phyloP scores from a whole-genome alignment of 805 yeast species.

The Candida oleophila region DNA sequence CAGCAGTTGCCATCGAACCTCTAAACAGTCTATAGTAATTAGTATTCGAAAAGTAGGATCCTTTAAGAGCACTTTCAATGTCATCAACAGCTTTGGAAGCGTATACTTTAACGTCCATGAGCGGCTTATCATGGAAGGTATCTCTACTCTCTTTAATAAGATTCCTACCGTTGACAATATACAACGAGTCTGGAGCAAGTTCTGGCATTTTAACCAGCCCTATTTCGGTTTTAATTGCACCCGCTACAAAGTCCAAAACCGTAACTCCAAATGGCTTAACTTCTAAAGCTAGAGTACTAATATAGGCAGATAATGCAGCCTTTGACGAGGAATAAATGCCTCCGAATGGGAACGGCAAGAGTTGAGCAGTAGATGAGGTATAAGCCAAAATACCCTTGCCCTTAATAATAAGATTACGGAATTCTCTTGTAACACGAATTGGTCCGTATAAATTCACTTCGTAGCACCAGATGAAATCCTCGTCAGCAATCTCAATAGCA shows the following conservation, averaged over 20 bases:
- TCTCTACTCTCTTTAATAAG: not conserved
- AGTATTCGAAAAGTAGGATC: conserved; percentile 6
- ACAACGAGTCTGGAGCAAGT: not conserved
- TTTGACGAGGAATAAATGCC: conserved; percentile 36
- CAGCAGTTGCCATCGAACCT: not conserved
- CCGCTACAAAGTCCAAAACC: conserved; percentile 17
- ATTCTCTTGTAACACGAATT: conserved; percentile 31
- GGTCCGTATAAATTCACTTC: conserved; percentile 42
- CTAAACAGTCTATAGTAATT: not conserved
- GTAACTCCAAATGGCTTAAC: conserved; percentile 18
- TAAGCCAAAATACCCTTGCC: conserved; percentile 36
- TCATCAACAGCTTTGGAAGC: conserved; percentile 23
- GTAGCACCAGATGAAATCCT: too few species aligned
- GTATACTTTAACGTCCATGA: conserved; percentile 18
- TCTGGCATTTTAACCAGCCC: not conserved
- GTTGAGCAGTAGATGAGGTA: conserved; percentile 35
- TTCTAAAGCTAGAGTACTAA: conserved; percentile 14
- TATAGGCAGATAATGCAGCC: conserved; percentile 17
- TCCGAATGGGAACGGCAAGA: conserved; percentile 31
- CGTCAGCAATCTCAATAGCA: too few species aligned
- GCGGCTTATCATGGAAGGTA: not conserved
- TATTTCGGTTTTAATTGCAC: conserved; percentile 17
- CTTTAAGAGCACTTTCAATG: conserved; percentile 16
- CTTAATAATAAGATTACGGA: conserved; percentile 27
- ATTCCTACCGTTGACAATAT: conserved; percentile 1